A percentile compares a stretch with the other conserved stretches of the same genome.
Conservation (phyloP, 129 eudicot species). For the Flaveria sonorensis region DNA sequence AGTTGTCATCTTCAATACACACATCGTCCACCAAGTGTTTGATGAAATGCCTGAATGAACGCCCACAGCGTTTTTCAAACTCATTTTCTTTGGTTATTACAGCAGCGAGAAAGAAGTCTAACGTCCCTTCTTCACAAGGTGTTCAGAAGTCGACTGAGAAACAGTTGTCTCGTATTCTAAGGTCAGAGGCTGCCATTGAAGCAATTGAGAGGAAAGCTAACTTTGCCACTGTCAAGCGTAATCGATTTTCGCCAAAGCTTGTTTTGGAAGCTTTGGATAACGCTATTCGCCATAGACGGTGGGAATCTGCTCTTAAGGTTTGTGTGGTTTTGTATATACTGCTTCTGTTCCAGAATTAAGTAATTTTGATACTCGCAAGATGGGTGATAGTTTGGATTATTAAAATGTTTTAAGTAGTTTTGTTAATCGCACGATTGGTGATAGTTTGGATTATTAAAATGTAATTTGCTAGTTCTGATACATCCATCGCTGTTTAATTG, state of each 20-base stretch:
- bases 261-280: conserved; percentile 79
- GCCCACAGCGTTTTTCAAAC: conserved; percentile 9
- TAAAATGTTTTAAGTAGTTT: no score
- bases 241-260: conserved; percentile 70
- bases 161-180: conserved; percentile 60
- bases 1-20: conserved; percentile 31
- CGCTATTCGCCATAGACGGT: conserved; percentile 60
- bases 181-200: conserved; percentile 77
- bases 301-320: conserved; percentile 97
- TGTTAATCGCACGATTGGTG: no score
- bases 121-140: conserved; percentile 30
- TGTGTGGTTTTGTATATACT: conserved; percentile 11
- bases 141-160: conserved; percentile 58
- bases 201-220: conserved; percentile 75
- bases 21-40: conserved; percentile 40
- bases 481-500: no score
- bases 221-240: conserved; percentile 54
- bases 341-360: not conserved
- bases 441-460: no score
- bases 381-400: no score
- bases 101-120: conserved; percentile 41
- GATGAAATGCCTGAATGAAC: conserved; percentile 49
- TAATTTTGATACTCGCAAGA: no score
- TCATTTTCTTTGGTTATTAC: conserved; percentile 21
- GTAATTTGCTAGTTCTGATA: no score